Conservation (phyloP, 495 filamentous ascomycete species). For the Penicillium lagena region DNA sequence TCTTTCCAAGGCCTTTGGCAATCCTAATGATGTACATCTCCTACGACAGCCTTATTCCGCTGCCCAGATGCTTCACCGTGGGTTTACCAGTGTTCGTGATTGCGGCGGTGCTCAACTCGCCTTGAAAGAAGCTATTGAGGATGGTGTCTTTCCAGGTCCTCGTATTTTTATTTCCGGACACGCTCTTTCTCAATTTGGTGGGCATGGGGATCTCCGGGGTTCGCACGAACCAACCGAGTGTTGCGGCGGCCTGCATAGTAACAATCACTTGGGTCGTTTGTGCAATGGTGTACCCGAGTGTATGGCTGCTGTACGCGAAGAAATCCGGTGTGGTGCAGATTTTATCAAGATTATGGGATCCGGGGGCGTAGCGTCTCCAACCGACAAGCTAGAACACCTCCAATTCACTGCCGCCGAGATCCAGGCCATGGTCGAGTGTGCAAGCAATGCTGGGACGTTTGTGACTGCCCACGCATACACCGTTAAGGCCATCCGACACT, state of each 20-base stretch:
- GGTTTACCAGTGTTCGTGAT: conserved; percentile 48
- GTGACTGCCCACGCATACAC: conserved; percentile 54
- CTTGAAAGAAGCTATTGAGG: conserved; percentile 44
- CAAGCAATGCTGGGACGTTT: conserved; percentile 39
- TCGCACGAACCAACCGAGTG: conserved; percentile 31
- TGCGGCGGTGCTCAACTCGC: conserved; percentile 44
- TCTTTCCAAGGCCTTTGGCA: conserved; percentile 20
- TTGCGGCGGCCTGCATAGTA: conserved; percentile 31
- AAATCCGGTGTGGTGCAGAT: conserved; percentile 44
- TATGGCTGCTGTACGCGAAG: conserved; percentile 41
- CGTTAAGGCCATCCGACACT: conserved; percentile 41
- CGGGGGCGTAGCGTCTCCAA: conserved; percentile 46
- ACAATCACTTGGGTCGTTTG: conserved; percentile 27
- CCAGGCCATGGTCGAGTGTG: conserved; percentile 40
- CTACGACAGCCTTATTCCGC: conserved; percentile 41
- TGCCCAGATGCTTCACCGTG: conserved; percentile 42
- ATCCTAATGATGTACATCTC: conserved; percentile 19
- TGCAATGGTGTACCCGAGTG: conserved; percentile 48
- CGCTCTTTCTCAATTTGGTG: conserved; percentile 47
- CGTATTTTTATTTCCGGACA: conserved; percentile 41
- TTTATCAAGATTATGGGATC: conserved; percentile 55
- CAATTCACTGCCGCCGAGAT: conserved; percentile 51
- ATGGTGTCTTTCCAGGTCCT: conserved; percentile 41
- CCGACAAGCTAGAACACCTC: conserved; percentile 40
- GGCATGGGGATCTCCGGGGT: conserved; percentile 43